These are phyloP conservation scores for Dentipellis sp. DNA, from an alignment of 768 basidiomycete species.

Conservation along the genomic window DNA sequence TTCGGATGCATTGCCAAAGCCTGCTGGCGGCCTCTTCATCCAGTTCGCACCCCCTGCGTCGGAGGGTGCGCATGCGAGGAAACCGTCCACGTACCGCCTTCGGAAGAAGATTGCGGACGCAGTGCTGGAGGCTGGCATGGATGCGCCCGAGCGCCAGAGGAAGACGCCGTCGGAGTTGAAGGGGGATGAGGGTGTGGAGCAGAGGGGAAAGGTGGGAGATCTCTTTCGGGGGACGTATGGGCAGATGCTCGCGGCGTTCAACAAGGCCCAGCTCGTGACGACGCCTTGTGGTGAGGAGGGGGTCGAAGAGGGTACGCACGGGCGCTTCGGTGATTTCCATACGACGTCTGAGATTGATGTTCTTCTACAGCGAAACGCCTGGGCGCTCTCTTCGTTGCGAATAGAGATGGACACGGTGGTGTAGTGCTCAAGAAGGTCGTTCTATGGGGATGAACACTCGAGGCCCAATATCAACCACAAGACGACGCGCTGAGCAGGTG, in stretches of 20 bases:
- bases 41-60: constrained; percentile 3
- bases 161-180: background rate
- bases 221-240: constrained; percentile 16
- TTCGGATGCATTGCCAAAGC: constrained; percentile 8
- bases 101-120: constrained; percentile 15
- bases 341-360: background rate
- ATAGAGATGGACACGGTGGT: constrained; percentile 8
- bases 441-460: constrained; percentile 12
- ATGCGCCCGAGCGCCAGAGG: constrained; percentile 1
- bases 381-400: constrained; percentile 15
- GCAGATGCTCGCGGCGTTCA: constrained; percentile 15
- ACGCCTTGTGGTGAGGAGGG: constrained; percentile 13
- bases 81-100: constrained; percentile 6
- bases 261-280: constrained; percentile 13
- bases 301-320: constrained; percentile 10
- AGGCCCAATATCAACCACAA: background rate
- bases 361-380: constrained; percentile 9
- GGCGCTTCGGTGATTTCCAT: background rate
- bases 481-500: no score
- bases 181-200: background rate
- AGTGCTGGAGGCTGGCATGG: constrained; percentile 15
- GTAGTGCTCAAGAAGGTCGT: constrained; percentile 15
- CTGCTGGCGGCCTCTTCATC: constrained; percentile 14
- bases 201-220: constrained; percentile 1
- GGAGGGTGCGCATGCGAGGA: constrained; percentile 8